Evolutionary conservation across 768 basidiomycete genomes (phyloP).

Genomic region (Suillus brevipes): DNA sequence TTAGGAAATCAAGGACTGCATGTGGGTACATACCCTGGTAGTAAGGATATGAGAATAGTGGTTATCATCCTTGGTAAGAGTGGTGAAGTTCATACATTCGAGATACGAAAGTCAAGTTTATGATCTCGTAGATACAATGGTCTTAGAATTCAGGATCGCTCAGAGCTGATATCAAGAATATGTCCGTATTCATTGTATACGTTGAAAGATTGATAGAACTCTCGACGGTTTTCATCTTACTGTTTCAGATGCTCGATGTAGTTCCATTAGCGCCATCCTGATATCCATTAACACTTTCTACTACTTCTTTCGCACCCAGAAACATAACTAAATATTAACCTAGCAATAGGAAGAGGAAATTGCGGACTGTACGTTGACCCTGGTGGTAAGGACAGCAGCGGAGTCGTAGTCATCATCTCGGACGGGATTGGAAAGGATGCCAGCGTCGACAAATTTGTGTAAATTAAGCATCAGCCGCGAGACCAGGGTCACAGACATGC

Average conservation of each 20-base stretch:
- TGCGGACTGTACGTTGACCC: not conserved
- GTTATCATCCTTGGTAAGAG: not conserved
- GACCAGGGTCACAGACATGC: constrained; percentile 52
- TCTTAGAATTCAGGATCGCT: constrained; percentile 25
- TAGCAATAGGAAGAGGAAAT: not conserved
- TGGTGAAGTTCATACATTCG: constrained; percentile 48
- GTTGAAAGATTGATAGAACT: too few species aligned
- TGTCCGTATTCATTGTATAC: too few species aligned
- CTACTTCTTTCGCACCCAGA: not conserved
- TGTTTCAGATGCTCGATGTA: not conserved
- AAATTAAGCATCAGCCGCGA: constrained; percentile 60
- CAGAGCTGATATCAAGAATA: not conserved
- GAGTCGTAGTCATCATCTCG: not conserved
- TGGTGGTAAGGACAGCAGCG: not conserved
- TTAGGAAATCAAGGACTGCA: not conserved
- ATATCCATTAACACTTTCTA: not conserved
- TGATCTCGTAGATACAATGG: constrained; percentile 27
- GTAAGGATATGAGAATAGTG: not conserved
- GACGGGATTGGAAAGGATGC: constrained; percentile 4
- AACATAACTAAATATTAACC: not conserved
- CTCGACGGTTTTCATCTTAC: not conserved
- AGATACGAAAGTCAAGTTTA: constrained; percentile 46
- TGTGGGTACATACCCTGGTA: not conserved
- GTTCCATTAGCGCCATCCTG: too few species aligned
- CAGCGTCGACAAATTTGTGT: constrained; percentile 37